A percentile compares a stretch with the other conserved stretches of the same genome.
These are phyloP conservation scores for Echria macrotheca DNA, from an alignment of 495 filamentous ascomycete genomes.

Conservation along the genomic window DNA sequence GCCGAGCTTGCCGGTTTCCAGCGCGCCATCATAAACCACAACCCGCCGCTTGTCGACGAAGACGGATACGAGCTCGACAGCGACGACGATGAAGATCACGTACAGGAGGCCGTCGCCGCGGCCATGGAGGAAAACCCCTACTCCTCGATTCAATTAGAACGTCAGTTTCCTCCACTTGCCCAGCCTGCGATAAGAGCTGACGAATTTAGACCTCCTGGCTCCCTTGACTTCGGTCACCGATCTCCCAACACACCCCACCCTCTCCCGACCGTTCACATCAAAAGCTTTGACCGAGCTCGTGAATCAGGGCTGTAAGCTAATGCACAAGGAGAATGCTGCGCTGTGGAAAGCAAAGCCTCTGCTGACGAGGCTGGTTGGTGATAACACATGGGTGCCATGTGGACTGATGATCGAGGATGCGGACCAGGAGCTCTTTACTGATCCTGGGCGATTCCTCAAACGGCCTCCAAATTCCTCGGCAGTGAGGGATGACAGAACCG, in stretches of 20 bases:
- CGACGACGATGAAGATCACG: constrained; percentile 65
- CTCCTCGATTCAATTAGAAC: constrained; percentile 71
- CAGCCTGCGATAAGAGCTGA: no score
- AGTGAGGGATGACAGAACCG: no score
- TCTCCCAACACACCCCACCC: constrained; percentile 73
- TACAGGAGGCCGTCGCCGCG: constrained; percentile 58
- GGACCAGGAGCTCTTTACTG: constrained; percentile 48
- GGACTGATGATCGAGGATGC: constrained; percentile 53
- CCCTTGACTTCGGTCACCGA: constrained; percentile 84
- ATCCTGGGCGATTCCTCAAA: constrained; percentile 28
- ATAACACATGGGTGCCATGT: constrained; percentile 72
- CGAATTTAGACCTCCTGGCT: constrained; percentile 74
- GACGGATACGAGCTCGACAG: constrained; percentile 82
- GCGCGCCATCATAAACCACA: constrained; percentile 75
- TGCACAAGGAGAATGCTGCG: constrained; percentile 69
- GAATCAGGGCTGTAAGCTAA: constrained; percentile 57
- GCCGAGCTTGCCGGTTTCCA: constrained; percentile 81
- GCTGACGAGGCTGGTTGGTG: constrained; percentile 70
- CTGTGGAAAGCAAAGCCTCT: constrained; percentile 75
- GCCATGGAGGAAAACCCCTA: constrained; percentile 80
- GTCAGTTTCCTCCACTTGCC: constrained; percentile 58
- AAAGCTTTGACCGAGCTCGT: constrained; percentile 76
- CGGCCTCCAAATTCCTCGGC: constrained; percentile 2
- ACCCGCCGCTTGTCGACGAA: constrained; percentile 70
- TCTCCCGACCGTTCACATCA: constrained; percentile 77